A percentile compares a stretch with the other conserved stretches of the same genome.
These are phyloP conservation scores for Gossypium rotundifolium DNA, from an alignment of 345 rosid species.

Conservation along the genomic window DNA sequence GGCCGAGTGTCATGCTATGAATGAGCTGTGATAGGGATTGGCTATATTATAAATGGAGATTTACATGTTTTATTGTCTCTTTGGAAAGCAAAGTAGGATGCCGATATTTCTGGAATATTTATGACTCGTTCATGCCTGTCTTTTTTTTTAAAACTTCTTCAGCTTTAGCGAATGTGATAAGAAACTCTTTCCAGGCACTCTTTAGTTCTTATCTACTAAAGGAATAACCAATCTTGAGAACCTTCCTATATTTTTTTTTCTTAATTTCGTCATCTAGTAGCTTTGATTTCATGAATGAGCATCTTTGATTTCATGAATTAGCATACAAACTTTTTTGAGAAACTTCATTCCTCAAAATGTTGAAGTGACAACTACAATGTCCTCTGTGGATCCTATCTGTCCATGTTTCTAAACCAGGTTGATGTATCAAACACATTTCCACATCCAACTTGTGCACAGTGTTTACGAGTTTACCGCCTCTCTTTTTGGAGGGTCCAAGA, in stretches of 20 bases:
- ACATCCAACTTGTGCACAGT: neutral
- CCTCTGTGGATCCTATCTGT: neutral
- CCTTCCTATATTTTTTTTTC: neutral
- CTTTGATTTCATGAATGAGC: conserved; percentile 10
- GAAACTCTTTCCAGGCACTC: neutral
- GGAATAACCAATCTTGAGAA: neutral
- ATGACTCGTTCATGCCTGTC: neutral
- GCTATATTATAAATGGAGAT: neutral
- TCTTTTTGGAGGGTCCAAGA: conserved; percentile 6
- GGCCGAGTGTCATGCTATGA: neutral
- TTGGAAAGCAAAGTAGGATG: neutral
- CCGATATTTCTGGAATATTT: neutral
- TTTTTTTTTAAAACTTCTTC: neutral
- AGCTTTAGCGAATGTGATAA: neutral
- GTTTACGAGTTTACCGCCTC: neutral
- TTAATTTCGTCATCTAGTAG: neutral
- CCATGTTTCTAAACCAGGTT: neutral
- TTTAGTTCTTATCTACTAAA: neutral
- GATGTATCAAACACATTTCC: neutral
- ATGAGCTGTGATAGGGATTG: neutral
- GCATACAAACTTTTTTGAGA: neutral
- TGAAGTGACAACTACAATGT: neutral
- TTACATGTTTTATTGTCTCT: neutral
- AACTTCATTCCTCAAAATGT: neutral
- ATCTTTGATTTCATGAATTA: conserved; percentile 12